Percentiles rank a stretch among this genome's conserved stretches.
phyloP scores from a whole-genome alignment of 2,329 filamentous ascomycete genomes.

The Dactylella cylindrospora region DNA sequence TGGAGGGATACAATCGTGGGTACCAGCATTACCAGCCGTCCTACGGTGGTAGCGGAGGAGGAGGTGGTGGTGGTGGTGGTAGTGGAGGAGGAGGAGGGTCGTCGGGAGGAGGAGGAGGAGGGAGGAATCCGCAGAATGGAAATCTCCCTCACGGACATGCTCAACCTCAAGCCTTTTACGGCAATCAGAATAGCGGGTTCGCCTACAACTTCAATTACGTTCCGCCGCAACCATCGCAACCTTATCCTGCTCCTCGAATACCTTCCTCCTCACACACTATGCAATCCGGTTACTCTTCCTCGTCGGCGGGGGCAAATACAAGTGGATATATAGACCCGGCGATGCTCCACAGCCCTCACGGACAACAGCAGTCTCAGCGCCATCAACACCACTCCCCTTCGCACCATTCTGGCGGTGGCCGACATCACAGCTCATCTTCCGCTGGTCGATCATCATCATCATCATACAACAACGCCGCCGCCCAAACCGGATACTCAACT shows the following conservation, averaged over 20 bases:
- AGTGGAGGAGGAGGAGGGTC: conserved; percentile 7
- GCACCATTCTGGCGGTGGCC: background rate
- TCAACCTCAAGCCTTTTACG: conserved; percentile 21
- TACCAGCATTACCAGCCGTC: conserved; percentile 16
- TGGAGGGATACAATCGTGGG: conserved; percentile 38
- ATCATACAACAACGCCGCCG: background rate
- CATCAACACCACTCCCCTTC: background rate
- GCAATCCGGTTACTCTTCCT: conserved; percentile 5
- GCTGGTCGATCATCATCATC: background rate
- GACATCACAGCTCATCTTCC: conserved; percentile 4
- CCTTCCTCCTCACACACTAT: background rate
- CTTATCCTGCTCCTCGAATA: conserved; percentile 1
- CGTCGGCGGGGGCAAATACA: conserved; percentile 1
- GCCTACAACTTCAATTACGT: conserved; percentile 42
- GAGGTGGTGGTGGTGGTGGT: conserved; percentile 4
- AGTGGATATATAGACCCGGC: too few relatives aligned
- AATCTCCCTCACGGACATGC: conserved; percentile 7
- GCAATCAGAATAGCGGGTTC: conserved; percentile 29
- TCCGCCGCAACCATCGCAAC: conserved; percentile 9
- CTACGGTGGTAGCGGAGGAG: conserved; percentile 8
- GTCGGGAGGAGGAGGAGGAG: background rate
- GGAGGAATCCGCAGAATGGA: conserved; percentile 1
- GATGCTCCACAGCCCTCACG: conserved; percentile 2
- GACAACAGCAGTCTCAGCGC: background rate
- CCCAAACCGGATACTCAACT: conserved; percentile 4